Base-by-base conservation (phyloP, 2,329 filamentous ascomycete species). In the Aspergillus sp. region DNA sequence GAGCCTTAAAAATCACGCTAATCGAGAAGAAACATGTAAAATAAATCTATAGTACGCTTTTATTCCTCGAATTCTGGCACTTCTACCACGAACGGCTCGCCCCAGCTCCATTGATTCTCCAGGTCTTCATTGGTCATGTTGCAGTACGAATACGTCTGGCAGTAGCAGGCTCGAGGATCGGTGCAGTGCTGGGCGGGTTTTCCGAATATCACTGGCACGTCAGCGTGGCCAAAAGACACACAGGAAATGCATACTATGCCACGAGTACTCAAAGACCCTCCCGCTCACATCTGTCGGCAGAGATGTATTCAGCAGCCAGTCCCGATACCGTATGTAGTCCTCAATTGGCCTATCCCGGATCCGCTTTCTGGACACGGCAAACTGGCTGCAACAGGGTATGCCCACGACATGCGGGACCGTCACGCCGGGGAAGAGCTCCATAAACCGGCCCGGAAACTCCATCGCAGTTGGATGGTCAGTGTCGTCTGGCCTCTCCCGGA, bases 241-340 rank as follows among this genome's bases (percentile, higher is more conserved):
- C 35, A 33, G 27, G 13, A 36, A 12, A 35, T 52, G 66, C 53
- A 55, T 60, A 62, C 68, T 71, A 44, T 74, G 71, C 71, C 71
- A 74, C 10, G 61, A 63, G 52, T 72, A 74, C 45, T 74, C 71
- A 48, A 73, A 52, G 8, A 74, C 56, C 10, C 68, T 49, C 3
- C 69, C 69, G 31, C 62, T 67, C 13, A 69, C 58, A 15, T 54
- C 54, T 40, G 71, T 65, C 1, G 51, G 49, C 31, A 72, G 40
- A 0, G 58, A 41, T 0, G 67, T 71, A 0, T 63, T 49, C 8
- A 69, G 36, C 5, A 73, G 44, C 68, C 69, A 73, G 11, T 61
- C 45, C 8, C 66, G 56, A 37, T 61, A 65, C 7, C 56, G 48
- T 24, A 61, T 47, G 39, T 72, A 73, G 10, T 71, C 62, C 7